phyloP scores from a whole-genome alignment of 768 basidiomycete genomes.

The Astraeus odoratus region DNA sequence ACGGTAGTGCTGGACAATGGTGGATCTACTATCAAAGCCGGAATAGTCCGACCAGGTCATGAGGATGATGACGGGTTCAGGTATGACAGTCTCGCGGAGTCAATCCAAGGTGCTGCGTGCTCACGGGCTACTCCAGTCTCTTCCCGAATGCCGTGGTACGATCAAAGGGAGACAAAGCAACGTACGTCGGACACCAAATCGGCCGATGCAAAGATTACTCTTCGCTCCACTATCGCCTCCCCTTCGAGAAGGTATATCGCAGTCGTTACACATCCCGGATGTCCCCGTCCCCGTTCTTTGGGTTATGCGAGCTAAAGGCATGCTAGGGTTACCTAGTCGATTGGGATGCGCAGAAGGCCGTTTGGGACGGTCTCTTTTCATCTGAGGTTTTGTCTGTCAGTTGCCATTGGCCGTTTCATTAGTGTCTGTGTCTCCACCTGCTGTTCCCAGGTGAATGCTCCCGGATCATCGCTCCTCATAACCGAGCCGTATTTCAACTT shows the following conservation, averaged over 20 bases:
- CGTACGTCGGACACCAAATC: constrained; percentile 85
- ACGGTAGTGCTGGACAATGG: constrained; percentile 85
- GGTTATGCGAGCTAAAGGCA: constrained; percentile 16
- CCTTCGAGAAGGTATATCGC: constrained; percentile 74
- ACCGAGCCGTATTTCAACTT: constrained; percentile 96
- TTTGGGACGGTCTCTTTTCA: constrained; percentile 90
- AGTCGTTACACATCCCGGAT: neutral
- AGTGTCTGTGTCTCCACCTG: constrained; percentile 8
- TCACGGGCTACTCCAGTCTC: constrained; percentile 35
- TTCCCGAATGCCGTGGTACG: constrained; percentile 79
- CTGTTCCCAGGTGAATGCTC: constrained; percentile 56
- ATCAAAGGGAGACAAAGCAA: constrained; percentile 75
- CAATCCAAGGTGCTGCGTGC: constrained; percentile 1
- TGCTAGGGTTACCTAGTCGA: constrained; percentile 84
- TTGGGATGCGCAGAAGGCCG: constrained; percentile 92
- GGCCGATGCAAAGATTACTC: constrained; percentile 72
- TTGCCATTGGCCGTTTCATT: neutral
- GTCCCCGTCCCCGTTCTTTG: neutral
- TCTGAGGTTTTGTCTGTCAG: constrained; percentile 59
- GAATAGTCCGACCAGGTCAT: constrained; percentile 33
- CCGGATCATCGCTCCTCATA: constrained; percentile 68
- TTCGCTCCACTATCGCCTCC: constrained; percentile 73
- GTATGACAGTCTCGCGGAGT: constrained; percentile 10
- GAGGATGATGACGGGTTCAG: constrained; percentile 16
- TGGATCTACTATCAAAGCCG: constrained; percentile 74